Base-by-base conservation (phyloP, 768 basidiomycete species). In the Mycena maculata region DNA sequence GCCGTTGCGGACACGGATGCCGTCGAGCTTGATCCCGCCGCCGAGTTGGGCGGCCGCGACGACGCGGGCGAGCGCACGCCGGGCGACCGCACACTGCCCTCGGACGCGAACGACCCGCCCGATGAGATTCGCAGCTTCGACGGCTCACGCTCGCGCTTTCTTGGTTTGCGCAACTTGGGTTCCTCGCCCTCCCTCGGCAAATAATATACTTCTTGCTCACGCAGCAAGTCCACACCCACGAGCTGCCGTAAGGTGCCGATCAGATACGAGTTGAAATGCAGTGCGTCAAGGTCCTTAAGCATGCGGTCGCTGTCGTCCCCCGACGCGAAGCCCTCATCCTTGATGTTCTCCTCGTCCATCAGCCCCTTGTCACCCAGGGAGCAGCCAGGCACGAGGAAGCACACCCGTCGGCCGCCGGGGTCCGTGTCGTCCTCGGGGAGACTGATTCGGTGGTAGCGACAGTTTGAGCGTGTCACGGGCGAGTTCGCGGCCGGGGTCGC, bases 351-450 rank as follows among this genome's bases (percentile, higher is more conserved):
- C 56, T 89, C 84, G 31, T 83, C 75, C 78, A 91, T 90, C 53
- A 91, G 74, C 65, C 87, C 83, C 39, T 72, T 71, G 70, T 91
- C 83, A 31, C 82, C 83, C 44, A 92, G 82, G 9, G 90, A 86
- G 69, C 91, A 92, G 1, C 89, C 89, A 0, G 91, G 91, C 7
- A 91, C 88, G 31, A 91, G 82, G 77, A 92, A 92, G 68, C 72
- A 83, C n/a, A 89, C 77, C 9, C 87, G 85, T 33, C 81, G 82
- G 5, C 85, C 84, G 31, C 81, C 80, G 58, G 88, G 87, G 60
- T 85, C 84, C 41, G 78, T 79, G 1, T 89, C 88, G 60, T 85
- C 83, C 47, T 79, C 80, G 0, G 89, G 89, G 23, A 92, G 74
- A 68, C 88, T 89, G 72, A 92, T 88, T 65, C 85, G 87, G 72